Evolutionary conservation across 1,284 basidiomycete genomes (phyloP).

Genomic region (Leccinum solheimii): DNA sequence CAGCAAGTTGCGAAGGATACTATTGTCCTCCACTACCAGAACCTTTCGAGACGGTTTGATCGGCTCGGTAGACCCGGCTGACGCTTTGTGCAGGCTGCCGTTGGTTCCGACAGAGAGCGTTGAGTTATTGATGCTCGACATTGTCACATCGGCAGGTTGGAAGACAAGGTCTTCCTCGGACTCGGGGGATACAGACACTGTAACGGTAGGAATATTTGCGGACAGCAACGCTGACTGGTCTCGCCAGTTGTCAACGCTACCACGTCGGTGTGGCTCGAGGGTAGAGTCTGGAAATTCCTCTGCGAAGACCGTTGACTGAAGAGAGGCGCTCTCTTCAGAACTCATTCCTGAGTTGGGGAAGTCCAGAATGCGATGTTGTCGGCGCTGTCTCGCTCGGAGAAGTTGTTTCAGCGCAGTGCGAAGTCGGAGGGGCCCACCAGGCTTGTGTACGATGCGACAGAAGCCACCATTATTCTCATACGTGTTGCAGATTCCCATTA

Average conservation of each 20-base stretch:
- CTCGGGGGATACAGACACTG: slow-evolving; percentile 24
- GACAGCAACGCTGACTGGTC: slow-evolving; percentile 17
- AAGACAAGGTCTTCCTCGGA: slow-evolving; percentile 25
- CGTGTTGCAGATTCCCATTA: slow-evolving; percentile 64
- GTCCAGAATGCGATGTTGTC: slow-evolving; percentile 26
- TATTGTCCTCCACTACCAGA: slow-evolving; percentile 84
- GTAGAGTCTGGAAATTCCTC: slow-evolving; percentile 25
- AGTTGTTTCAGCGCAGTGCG: slow-evolving; percentile 71
- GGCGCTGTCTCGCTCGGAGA: slow-evolving; percentile 51
- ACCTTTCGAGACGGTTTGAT: slow-evolving; percentile 53
- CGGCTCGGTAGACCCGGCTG: slow-evolving; percentile 48
- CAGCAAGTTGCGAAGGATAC: slow-evolving; percentile 71
- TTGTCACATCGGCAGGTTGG: slow-evolving; percentile 6
- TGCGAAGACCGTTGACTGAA: slow-evolving; percentile 33
- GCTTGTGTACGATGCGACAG: slow-evolving; percentile 86
- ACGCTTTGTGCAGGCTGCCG: slow-evolving; percentile 62
- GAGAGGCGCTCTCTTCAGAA: slow-evolving; percentile 30
- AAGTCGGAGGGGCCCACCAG: slow-evolving; percentile 80
- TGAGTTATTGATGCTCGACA: slow-evolving; percentile 30
- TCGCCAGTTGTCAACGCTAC: slow-evolving; percentile 30
- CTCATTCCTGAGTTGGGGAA: slow-evolving; percentile 17
- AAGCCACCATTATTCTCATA: slow-evolving; percentile 85
- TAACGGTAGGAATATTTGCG: slow-evolving; percentile 13
- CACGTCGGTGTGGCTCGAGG: slow-evolving; percentile 22
- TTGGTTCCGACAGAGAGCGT: slow-evolving; percentile 58